A percentile compares a stretch with the other conserved stretches of the same genome.
These are phyloP conservation scores for Candida caryicola DNA, from an alignment of 805 yeast genomes.

Conservation along the genomic window DNA sequence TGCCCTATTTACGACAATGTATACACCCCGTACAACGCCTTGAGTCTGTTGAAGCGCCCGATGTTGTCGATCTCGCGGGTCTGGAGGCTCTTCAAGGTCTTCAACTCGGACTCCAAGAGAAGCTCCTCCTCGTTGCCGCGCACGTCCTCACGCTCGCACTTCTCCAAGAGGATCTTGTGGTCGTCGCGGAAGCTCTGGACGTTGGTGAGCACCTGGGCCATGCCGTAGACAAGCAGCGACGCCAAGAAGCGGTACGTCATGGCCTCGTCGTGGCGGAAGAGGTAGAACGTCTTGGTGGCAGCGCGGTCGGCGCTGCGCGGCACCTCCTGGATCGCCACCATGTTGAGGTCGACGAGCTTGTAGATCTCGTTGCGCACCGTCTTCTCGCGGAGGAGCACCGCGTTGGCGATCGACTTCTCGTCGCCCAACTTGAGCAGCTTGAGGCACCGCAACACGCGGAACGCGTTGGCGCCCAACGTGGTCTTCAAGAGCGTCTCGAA, in stretches of 20 bases:
- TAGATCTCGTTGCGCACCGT: constrained; percentile 72
- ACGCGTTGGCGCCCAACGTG: constrained; percentile 62
- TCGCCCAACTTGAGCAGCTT: constrained; percentile 69
- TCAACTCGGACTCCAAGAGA: constrained; percentile 69
- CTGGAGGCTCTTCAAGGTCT: constrained; percentile 62
- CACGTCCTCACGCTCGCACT: constrained; percentile 88
- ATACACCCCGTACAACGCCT: constrained; percentile 54
- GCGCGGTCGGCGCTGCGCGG: constrained; percentile 91
- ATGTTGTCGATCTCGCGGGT: constrained; percentile 53
- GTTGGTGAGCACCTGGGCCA: constrained; percentile 49
- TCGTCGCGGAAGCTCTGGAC: constrained; percentile 54
- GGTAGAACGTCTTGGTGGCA: constrained; percentile 80
- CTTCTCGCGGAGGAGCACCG: constrained; percentile 73
- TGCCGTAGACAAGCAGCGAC: constrained; percentile 48
- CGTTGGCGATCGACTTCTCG: constrained; percentile 75
- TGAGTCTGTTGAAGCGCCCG: constrained; percentile 54
- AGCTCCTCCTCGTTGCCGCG: constrained; percentile 75
- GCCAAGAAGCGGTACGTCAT: constrained; percentile 33
- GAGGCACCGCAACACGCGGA: constrained; percentile 75
- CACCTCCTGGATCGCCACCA: constrained; percentile 87
- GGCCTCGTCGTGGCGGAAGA: constrained; percentile 62
- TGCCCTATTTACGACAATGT: constrained; percentile 3
- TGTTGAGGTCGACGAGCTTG: constrained; percentile 62
- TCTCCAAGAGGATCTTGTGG: constrained; percentile 66
- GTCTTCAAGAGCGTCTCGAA: constrained; percentile 58